These are phyloP conservation scores for Geranium incanum DNA, from an alignment of 441 rosid species.

Conservation along the genomic window DNA sequence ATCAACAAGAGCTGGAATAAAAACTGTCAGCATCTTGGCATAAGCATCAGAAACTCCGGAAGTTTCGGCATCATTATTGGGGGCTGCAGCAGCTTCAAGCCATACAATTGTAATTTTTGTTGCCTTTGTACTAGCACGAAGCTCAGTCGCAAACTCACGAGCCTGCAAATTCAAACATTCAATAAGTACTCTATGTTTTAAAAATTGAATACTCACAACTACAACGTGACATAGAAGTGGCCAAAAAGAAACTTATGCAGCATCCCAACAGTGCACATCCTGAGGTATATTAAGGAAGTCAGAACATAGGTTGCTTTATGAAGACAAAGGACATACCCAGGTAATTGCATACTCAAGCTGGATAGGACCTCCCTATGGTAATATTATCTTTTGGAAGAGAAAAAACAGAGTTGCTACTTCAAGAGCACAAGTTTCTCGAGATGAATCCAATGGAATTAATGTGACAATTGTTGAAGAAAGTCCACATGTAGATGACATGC, in stretches of 20 bases:
- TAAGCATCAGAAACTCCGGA: slow-evolving; percentile 94
- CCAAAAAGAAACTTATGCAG: neutral
- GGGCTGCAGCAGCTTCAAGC: slow-evolving; percentile 87
- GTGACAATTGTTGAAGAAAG: too few species aligned
- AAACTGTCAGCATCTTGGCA: slow-evolving; percentile 91
- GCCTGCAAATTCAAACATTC: slow-evolving; percentile 45
- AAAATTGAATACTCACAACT: neutral
- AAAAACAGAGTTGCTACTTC: too few species aligned
- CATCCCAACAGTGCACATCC: neutral
- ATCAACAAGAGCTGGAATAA: slow-evolving; percentile 93
- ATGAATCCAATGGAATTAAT: too few species aligned
- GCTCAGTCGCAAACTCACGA: slow-evolving; percentile 98
- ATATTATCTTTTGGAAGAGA: too few species aligned
- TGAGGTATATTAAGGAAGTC: too few species aligned
- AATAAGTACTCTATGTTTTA: neutral
- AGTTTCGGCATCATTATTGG: slow-evolving; percentile 63
- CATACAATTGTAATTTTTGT: slow-evolving; percentile 87
- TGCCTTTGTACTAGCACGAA: slow-evolving; percentile 99
- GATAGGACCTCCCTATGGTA: too few species aligned
- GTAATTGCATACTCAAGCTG: too few species aligned
- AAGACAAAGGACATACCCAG: too few species aligned
- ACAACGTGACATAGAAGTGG: neutral
- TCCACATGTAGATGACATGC: too few species aligned
- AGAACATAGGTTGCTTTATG: too few species aligned
- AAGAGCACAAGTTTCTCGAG: too few species aligned